These are phyloP conservation scores for Colletotrichum sp. DNA, from an alignment of 2,329 filamentous ascomycete genomes.

Conservation along the genomic window DNA sequence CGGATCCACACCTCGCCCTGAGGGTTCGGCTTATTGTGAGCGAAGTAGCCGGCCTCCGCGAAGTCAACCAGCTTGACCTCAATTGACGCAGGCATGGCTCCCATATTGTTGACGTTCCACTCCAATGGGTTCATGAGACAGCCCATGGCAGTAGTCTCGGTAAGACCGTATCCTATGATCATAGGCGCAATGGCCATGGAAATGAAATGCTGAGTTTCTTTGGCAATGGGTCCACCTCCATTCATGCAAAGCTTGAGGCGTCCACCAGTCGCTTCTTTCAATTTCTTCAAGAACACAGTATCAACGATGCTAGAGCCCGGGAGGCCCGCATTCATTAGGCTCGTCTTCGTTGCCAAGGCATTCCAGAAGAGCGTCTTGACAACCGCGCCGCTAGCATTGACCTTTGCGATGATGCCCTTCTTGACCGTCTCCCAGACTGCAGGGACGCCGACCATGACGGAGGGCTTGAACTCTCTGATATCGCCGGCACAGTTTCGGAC, in stretches of 20 bases:
- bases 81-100: slow-evolving; percentile 74
- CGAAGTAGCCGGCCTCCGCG: slow-evolving; percentile 79
- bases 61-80: slow-evolving; percentile 90
- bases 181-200: slow-evolving; percentile 88
- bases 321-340: slow-evolving; percentile 56
- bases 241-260: slow-evolving; percentile 82
- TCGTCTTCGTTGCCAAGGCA: slow-evolving; percentile 57
- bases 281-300: slow-evolving; percentile 85
- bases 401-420: slow-evolving; percentile 83
- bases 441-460: slow-evolving; percentile 83
- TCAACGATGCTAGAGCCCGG: slow-evolving; percentile 75
- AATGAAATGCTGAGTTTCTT: slow-evolving; percentile 86
- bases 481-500: slow-evolving; percentile 88
- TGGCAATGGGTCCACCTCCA: slow-evolving; percentile 83
- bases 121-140: slow-evolving; percentile 76
- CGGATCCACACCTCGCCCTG: slow-evolving; percentile 92
- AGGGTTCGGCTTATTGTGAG: slow-evolving; percentile 75
- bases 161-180: slow-evolving; percentile 88
- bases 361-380: slow-evolving; percentile 77
- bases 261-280: slow-evolving; percentile 88
- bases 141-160: slow-evolving; percentile 82
- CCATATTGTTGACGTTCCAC: slow-evolving; percentile 75
- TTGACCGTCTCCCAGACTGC: slow-evolving; percentile 92
- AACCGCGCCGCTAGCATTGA: slow-evolving; percentile 70
- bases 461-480: slow-evolving; percentile 84